phyloP scores from a whole-genome alignment of 208 protist genomes.

The Leishmania arabica region DNA sequence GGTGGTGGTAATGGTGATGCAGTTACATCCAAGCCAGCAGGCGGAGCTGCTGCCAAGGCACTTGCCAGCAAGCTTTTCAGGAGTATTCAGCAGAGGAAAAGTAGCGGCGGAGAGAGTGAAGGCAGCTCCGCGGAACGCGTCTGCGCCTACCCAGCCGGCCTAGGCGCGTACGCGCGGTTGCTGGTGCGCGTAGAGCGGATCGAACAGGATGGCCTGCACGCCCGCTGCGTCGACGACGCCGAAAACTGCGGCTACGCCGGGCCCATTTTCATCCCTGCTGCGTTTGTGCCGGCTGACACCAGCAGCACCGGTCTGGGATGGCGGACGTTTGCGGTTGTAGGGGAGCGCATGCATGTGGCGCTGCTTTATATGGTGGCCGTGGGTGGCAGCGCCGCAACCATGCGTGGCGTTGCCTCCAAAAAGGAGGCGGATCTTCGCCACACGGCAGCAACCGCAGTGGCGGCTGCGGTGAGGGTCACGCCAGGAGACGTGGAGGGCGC shows the following conservation, averaged over 20 bases:
- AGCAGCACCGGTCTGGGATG: constrained; percentile 33
- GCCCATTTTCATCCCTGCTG: constrained; percentile 60
- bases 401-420: constrained; percentile 69
- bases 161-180: constrained; percentile 50
- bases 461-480: not conserved
- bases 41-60: constrained; percentile 27
- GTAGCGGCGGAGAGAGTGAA: constrained; percentile 1
- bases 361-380: constrained; percentile 72
- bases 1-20: not conserved
- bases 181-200: constrained; percentile 69
- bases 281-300: constrained; percentile 44
- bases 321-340: constrained; percentile 64
- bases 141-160: constrained; percentile 45
- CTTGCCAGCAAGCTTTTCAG: constrained; percentile 54
- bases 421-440: constrained; percentile 64
- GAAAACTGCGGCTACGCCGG: constrained; percentile 30
- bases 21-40: not conserved
- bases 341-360: constrained; percentile 72
- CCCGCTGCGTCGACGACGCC: constrained; percentile 30
- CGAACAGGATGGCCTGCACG: constrained; percentile 62
- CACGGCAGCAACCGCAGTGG: constrained; percentile 17
- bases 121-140: constrained; percentile 41
- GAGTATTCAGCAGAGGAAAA: constrained; percentile 45
- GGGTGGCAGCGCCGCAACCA: constrained; percentile 62
- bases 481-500: constrained; percentile 3